A percentile compares a stretch with the other conserved stretches of the same genome.
Conservation (phyloP, 352 stramenopile genomes). For the Paralagenidium karlingii region DNA sequence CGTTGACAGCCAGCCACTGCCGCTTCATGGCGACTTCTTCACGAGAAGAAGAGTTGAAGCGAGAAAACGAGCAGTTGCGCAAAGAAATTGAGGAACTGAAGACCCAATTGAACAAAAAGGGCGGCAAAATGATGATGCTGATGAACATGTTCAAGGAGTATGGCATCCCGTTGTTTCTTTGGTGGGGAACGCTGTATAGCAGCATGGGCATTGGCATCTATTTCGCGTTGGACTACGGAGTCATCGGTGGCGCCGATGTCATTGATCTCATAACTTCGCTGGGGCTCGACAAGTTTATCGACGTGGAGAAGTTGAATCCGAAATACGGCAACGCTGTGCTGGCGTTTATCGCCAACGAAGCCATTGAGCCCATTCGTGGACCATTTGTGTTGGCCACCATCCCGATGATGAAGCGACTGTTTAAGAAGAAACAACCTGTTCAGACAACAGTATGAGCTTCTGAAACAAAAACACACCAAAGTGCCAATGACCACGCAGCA, state of each 20-base stretch:
- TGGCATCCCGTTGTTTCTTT: constrained; percentile 71
- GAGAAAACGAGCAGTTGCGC: constrained; percentile 60
- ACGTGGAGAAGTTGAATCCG: constrained; percentile 60
- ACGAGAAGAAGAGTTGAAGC: constrained; percentile 62
- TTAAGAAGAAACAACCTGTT: constrained; percentile 40
- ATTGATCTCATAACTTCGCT: constrained; percentile 78
- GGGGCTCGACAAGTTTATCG: constrained; percentile 64
- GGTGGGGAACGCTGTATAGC: constrained; percentile 72
- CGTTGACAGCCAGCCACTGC: too few relatives aligned
- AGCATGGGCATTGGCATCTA: constrained; percentile 62
- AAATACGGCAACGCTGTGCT: constrained; percentile 81
- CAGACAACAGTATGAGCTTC: too few relatives aligned
- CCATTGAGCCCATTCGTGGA: constrained; percentile 73
- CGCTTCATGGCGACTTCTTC: too few relatives aligned
- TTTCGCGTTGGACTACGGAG: constrained; percentile 50
- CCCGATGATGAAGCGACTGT: constrained; percentile 55
- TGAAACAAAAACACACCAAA: too few relatives aligned
- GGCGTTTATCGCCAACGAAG: constrained; percentile 79
- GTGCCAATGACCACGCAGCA: too few relatives aligned
- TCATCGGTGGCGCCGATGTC: constrained; percentile 58
- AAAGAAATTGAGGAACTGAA: constrained; percentile 53
- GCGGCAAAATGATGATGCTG: constrained; percentile 30
- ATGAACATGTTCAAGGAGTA: constrained; percentile 73
- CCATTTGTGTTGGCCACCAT: constrained; percentile 78
- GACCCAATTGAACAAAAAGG: constrained; percentile 46